These are phyloP conservation scores for Fusarium compactum DNA, from an alignment of 2,329 filamentous ascomycete species.

Conservation along the genomic window DNA sequence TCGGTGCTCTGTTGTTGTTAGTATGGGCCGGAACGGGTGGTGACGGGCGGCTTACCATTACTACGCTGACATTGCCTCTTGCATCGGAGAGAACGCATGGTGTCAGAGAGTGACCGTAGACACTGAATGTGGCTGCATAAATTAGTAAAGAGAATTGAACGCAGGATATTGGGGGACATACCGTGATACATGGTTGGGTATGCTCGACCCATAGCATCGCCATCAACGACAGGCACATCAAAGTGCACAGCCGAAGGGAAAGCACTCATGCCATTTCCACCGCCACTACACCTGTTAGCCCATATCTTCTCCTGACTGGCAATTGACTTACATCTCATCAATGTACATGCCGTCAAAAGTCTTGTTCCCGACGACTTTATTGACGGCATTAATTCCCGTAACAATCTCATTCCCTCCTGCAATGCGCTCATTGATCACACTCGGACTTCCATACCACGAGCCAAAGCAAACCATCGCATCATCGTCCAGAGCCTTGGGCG, in stretches of 20 bases:
- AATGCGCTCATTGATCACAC: conserved; percentile 55
- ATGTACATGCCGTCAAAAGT: conserved; percentile 51
- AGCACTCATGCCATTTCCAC: conserved; percentile 55
- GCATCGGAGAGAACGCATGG: conserved; percentile 56
- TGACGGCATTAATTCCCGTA: conserved; percentile 53
- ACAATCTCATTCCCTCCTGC: conserved; percentile 54
- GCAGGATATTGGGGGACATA: not conserved
- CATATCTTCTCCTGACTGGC: accelerated
- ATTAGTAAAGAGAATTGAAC: not conserved
- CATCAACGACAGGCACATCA: conserved; percentile 54
- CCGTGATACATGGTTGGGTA: conserved; percentile 55
- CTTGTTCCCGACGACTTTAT: conserved; percentile 50
- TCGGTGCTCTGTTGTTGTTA: conserved; percentile 48
- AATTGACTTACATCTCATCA: conserved; percentile 54
- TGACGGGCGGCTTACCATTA: conserved; percentile 40
- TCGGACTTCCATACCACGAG: conserved; percentile 60
- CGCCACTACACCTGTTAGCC: conserved; percentile 47
- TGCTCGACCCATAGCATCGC: conserved; percentile 55
- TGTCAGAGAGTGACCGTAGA: conserved; percentile 53
- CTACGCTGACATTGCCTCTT: conserved; percentile 52
- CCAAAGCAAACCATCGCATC: conserved; percentile 57
- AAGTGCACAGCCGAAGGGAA: conserved; percentile 52
- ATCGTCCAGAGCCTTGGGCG: conserved; percentile 53
- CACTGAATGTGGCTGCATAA: conserved; percentile 51
- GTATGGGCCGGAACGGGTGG: accelerated